phyloP scores from a whole-genome alignment of 148 eudicot species.

The Pharnaceum exiguum region DNA sequence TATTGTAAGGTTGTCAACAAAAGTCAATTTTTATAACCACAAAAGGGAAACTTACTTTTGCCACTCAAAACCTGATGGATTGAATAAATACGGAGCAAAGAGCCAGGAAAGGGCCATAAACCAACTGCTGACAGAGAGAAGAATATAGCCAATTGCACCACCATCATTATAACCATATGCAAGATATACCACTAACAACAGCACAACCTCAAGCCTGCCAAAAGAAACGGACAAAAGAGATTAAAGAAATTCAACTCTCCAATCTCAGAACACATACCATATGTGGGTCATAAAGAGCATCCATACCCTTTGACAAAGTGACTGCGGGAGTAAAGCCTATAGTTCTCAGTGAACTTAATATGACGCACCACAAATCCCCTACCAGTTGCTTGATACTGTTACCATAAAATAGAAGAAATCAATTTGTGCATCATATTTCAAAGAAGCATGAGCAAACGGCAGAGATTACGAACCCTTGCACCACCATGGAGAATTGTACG shows the following conservation, averaged over 20 bases:
- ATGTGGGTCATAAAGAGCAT: slow-evolving; percentile 20
- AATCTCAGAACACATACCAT: not conserved
- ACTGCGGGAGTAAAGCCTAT: slow-evolving; percentile 97
- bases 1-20: not conserved
- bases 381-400: slow-evolving; percentile 96
- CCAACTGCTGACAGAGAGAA: slow-evolving; percentile 93
- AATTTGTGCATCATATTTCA: not conserved
- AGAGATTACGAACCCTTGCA: slow-evolving; percentile 63
- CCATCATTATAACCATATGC: slow-evolving; percentile 72
- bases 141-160: slow-evolving; percentile 71
- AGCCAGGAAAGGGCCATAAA: slow-evolving; percentile 95
- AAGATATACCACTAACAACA: slow-evolving; percentile 71
- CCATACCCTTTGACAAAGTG: slow-evolving; percentile 94
- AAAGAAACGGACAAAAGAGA: slow-evolving; percentile 17
- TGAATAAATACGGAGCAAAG: slow-evolving; percentile 93
- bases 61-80: slow-evolving; percentile 99
- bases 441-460: not conserved
- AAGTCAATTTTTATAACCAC: not conserved
- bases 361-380: slow-evolving; percentile 97
- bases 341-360: slow-evolving; percentile 93
- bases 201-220: slow-evolving; percentile 88
- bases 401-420: slow-evolving; percentile 5
- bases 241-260: not conserved
- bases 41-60: slow-evolving; percentile 69
- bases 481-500: slow-evolving; percentile 99